Conservation (phyloP, 495 filamentous ascomycete genomes). For the Penicillium psychrofluorescens region DNA sequence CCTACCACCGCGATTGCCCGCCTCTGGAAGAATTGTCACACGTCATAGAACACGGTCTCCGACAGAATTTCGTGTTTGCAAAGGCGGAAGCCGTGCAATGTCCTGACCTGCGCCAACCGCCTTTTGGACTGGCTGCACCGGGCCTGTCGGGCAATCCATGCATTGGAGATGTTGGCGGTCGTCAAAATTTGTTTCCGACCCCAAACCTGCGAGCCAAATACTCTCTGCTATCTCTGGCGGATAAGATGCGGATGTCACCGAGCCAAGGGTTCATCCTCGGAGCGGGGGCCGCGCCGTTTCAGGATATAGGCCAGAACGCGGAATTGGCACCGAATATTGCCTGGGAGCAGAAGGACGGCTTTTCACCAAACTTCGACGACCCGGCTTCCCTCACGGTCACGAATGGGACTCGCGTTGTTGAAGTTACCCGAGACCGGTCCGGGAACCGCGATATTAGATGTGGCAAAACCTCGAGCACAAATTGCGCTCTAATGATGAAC, state of each 20-base stretch:
- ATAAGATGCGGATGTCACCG: constrained; percentile 24
- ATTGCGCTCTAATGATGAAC: constrained; percentile 34
- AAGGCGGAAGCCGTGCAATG: constrained; percentile 20
- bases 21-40: constrained; percentile 16
- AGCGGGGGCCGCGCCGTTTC: constrained; percentile 33
- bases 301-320: constrained; percentile 28
- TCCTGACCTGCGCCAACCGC: constrained; percentile 27
- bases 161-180: constrained; percentile 34
- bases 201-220: constrained; percentile 25
- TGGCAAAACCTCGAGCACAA: constrained; percentile 7
- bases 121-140: constrained; percentile 27
- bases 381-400: constrained; percentile 5
- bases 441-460: not conserved
- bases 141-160: constrained; percentile 27
- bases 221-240: constrained; percentile 18
- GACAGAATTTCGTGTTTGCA: constrained; percentile 17
- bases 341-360: constrained; percentile 5
- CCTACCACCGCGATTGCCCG: constrained; percentile 15
- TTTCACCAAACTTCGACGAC: constrained; percentile 12
- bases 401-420: constrained; percentile 11
- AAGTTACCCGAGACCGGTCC: constrained; percentile 1
- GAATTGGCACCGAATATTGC: constrained; percentile 31
- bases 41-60: constrained; percentile 13
- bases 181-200: constrained; percentile 23
- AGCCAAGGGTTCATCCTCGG: constrained; percentile 21